These are phyloP conservation scores for Brassica nigra DNA, from an alignment of 345 rosid genomes.

Conservation along the genomic window DNA sequence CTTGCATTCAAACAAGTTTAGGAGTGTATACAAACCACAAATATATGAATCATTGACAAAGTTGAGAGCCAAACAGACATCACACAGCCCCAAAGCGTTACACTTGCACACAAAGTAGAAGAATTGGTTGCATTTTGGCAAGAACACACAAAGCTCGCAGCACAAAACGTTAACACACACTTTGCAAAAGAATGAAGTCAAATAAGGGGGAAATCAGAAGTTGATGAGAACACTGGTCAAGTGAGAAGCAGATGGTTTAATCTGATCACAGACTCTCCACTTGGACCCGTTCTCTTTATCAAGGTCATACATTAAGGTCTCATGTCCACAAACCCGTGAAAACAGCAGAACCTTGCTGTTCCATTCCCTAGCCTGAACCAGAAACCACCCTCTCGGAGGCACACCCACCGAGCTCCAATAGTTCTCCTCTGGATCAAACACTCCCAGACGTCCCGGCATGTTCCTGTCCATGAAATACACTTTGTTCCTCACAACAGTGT, in stretches of 20 bases:
- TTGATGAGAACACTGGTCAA: conserved; percentile 39
- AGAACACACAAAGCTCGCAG: background rate
- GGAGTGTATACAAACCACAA: background rate
- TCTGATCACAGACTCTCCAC: conserved; percentile 65
- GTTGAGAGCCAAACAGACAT: conserved; percentile 9
- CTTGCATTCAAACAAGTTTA: background rate
- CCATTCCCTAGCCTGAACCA: conserved; percentile 58
- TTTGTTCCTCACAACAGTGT: conserved; percentile 66
- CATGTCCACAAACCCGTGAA: conserved; percentile 52
- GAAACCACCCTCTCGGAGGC: conserved; percentile 76
- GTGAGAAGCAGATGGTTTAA: conserved; percentile 72
- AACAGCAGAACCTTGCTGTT: conserved; percentile 72
- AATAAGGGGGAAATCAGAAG: conserved; percentile 2
- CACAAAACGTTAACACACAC: background rate
- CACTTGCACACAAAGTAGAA: background rate
- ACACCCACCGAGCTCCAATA: conserved; percentile 70
- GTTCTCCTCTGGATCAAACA: conserved; percentile 60
- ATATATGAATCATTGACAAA: background rate
- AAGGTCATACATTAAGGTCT: conserved; percentile 70
- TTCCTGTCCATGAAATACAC: conserved; percentile 91
- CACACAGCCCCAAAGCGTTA: background rate
- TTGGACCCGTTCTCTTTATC: conserved; percentile 62
- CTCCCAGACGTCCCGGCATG: conserved; percentile 65
- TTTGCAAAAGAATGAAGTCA: conserved; percentile 22
- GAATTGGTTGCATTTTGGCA: conserved; percentile 1